These are phyloP conservation scores for Ceratocystis harringtonii DNA, from an alignment of 2,329 filamentous ascomycete species.

Conservation along the genomic window DNA sequence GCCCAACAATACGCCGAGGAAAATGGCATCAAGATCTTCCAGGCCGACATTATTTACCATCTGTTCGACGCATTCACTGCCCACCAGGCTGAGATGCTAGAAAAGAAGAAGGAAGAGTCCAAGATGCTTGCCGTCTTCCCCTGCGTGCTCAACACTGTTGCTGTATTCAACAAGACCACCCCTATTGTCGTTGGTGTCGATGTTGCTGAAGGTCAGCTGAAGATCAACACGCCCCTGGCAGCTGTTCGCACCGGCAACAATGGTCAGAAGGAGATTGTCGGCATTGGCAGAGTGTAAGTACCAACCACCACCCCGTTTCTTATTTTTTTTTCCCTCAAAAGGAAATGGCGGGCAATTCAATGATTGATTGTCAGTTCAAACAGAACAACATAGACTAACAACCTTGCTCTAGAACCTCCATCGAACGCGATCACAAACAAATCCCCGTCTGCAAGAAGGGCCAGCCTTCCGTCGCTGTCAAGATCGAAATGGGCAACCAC, in stretches of 20 bases:
- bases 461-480: conserved; percentile 91
- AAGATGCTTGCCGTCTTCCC: conserved; percentile 96
- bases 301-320: not conserved
- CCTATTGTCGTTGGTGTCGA: conserved; percentile 94
- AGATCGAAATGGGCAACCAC: conserved; percentile 84
- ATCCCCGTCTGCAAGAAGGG: conserved; percentile 86
- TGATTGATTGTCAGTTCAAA: not conserved
- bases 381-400: conserved; percentile 20
- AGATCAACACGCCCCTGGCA: conserved; percentile 77
- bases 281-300: conserved; percentile 82
- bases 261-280: conserved; percentile 67
- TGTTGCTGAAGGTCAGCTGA: conserved; percentile 77
- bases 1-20: conserved; percentile 82
- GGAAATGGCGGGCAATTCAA: not conserved
- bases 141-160: conserved; percentile 75
- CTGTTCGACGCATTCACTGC: conserved; percentile 92
- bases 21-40: conserved; percentile 93
- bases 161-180: conserved; percentile 95
- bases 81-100: conserved; percentile 75
- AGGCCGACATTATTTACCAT: conserved; percentile 97
- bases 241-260: conserved; percentile 74
- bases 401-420: conserved; percentile 52
- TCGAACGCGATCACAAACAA: conserved; percentile 95
- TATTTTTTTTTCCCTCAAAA: not conserved
- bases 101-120: conserved; percentile 89